Percentiles rank a stretch among this genome's conserved stretches.
Conservation (phyloP, 2,329 filamentous ascomycete species). For the Cadophora gregata region DNA sequence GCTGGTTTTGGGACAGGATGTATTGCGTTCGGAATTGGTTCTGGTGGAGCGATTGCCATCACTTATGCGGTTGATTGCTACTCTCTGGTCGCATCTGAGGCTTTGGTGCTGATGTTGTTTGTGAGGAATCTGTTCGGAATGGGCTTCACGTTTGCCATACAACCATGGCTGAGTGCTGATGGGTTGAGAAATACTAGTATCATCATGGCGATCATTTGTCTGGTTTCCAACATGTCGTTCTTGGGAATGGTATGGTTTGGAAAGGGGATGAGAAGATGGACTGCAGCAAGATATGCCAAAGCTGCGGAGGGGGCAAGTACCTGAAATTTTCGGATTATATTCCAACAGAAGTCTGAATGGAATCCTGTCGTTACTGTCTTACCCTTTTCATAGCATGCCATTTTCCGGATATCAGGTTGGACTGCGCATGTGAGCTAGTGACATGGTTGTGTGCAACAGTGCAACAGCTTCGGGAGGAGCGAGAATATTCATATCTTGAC, state of each 20-base stretch:
- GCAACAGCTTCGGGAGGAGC: too few relatives aligned
- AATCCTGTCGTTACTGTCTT: too few relatives aligned
- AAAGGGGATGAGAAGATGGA: slow-evolving; percentile 25
- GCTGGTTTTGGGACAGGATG: slow-evolving; percentile 28
- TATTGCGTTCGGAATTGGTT: slow-evolving; percentile 28
- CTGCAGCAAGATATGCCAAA: slow-evolving; percentile 16
- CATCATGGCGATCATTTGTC: slow-evolving; percentile 23
- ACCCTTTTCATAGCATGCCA: too few relatives aligned
- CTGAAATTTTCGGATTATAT: background rate
- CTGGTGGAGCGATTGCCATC: slow-evolving; percentile 26
- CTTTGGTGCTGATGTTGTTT: slow-evolving; percentile 31
- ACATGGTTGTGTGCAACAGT: too few relatives aligned
- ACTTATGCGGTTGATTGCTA: slow-evolving; percentile 30
- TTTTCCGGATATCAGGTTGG: too few relatives aligned
- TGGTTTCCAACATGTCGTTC: slow-evolving; percentile 22
- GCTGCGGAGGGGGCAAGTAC: background rate
- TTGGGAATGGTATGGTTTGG: slow-evolving; percentile 21
- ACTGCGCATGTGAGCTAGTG: too few relatives aligned
- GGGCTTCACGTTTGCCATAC: slow-evolving; percentile 28
- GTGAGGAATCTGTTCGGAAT: slow-evolving; percentile 26
- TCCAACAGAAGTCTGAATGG: too few relatives aligned
- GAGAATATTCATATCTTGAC: too few relatives aligned
- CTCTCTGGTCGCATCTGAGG: slow-evolving; percentile 24
- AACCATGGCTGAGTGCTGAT: slow-evolving; percentile 26
- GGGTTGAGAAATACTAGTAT: slow-evolving; percentile 21